Base-by-base conservation (phyloP, 768 basidiomycete genomes). In the Macrocybe gigantea region DNA sequence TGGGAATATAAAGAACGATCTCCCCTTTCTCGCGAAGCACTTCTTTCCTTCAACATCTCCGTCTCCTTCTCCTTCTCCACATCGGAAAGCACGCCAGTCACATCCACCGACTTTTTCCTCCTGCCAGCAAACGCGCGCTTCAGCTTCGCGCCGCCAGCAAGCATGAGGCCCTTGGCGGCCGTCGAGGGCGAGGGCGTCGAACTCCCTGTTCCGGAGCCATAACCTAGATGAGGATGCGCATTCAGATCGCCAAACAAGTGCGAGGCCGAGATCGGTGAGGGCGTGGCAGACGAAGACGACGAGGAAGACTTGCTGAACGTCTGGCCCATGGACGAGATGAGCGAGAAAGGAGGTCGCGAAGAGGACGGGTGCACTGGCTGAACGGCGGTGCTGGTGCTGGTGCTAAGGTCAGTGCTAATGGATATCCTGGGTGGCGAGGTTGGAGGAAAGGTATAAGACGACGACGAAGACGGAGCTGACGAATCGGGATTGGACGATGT, bases 71-170 rank as follows among this genome's bases (percentile, higher is more conserved):
- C 22, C 22, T 22, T 22, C 22, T 22, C 22, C 22, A 22, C 22
- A 22, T 22, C 22, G 22, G 22, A 22, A 22, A 22, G 22, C 22
- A 22, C 22, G 22, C 4, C 22, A 44, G 44, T 58, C 43, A 63
- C 57, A 56, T 79, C 77, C 56, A 78, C 77, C 6, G 79, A 73
- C 60, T 77, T 79, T 68, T 80, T 83, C 50, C 78, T 68, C 40
- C 81, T 72, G 13, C 60, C 69, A 38, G 67, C 79, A 56, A 82
- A 79, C 3, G 74, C 80, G 47, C 82, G 80, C 57, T 78, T 82
- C 41, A 85, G 63, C 56, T 71, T 79, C 50, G 64, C 62, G 22
- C 79, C 76, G 31, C 73, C 69, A 33, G 73, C 67, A 34, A 67
- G 65, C 34, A 65, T 61, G 53, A 69, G 53, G 34, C 66, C 63